phyloP scores from a whole-genome alignment of 2,329 filamentous ascomycete genomes.

The Penicillium sp. region DNA sequence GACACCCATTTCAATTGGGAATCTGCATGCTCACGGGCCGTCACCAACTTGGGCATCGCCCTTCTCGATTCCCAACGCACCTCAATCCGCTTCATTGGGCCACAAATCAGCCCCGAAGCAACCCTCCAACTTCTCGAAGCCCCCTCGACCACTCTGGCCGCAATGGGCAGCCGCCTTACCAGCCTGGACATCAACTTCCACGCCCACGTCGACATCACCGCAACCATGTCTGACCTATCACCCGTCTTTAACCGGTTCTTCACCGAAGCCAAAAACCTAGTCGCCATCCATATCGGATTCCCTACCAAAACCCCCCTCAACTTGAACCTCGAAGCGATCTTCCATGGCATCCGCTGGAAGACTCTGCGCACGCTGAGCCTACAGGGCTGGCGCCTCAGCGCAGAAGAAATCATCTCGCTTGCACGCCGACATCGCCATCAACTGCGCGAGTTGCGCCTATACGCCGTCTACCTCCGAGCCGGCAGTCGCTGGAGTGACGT shows the following conservation, averaged over 20 bases:
- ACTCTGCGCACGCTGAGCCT: constrained; percentile 68
- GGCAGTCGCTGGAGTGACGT: constrained; percentile 68
- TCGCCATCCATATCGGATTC: constrained; percentile 69
- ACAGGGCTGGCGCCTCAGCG: constrained; percentile 67
- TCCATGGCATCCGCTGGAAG: constrained; percentile 67
- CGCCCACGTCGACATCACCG: constrained; percentile 62
- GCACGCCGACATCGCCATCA: constrained; percentile 61
- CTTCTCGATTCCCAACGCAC: constrained; percentile 62
- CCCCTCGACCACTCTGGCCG: constrained; percentile 55
- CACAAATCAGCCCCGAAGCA: constrained; percentile 67
- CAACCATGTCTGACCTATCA: constrained; percentile 64
- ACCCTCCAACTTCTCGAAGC: constrained; percentile 58
- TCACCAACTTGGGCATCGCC: constrained; percentile 63
- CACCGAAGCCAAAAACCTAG: constrained; percentile 63
- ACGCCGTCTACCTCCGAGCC: constrained; percentile 66
- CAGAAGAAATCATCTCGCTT: constrained; percentile 65
- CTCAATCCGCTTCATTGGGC: constrained; percentile 66
- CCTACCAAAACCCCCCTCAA: constrained; percentile 62
- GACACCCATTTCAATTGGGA: constrained; percentile 65
- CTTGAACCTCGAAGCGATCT: constrained; percentile 64
- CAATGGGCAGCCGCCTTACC: constrained; percentile 62
- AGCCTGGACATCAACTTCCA: constrained; percentile 70
- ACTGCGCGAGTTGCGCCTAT: constrained; percentile 64
- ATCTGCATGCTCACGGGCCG: constrained; percentile 66
- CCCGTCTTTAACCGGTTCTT: constrained; percentile 65